phyloP scores from a whole-genome alignment of 2,329 filamentous ascomycete genomes.

The Diplodia intermedia region DNA sequence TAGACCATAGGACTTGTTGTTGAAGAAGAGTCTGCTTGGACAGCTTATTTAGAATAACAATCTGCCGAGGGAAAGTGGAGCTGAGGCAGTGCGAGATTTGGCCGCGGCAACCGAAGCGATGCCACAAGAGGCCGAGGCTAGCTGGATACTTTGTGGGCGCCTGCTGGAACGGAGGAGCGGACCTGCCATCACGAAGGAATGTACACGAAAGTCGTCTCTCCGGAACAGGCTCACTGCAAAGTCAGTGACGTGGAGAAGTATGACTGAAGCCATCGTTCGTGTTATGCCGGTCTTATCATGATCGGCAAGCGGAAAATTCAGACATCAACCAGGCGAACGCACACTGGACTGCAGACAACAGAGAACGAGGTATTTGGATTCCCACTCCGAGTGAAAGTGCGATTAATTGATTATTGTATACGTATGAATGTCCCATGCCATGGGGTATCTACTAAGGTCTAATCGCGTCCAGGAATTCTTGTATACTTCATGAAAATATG shows the following conservation, averaged over 20 bases:
- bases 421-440: background rate
- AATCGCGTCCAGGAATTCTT: background rate
- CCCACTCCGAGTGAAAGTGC: background rate
- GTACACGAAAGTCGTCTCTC: background rate
- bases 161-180: background rate
- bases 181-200: background rate
- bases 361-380: background rate
- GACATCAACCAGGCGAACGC: background rate
- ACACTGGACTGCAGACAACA: background rate
- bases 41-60: rapidly evolving
- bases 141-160: no score
- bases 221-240: no score
- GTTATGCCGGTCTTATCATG: background rate
- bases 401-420: background rate
- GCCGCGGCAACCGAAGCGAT: background rate
- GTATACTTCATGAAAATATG: constrained; percentile 2
- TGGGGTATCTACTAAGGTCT: background rate
- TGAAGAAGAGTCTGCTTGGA: rapidly evolving
- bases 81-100: background rate
- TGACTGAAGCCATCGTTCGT: background rate
- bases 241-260: no score
- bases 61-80: no score
- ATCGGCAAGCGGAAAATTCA: background rate
- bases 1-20: constrained; percentile 33
- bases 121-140: background rate